A percentile compares a stretch with the other conserved stretches of the same genome.
These are phyloP conservation scores for Lupinus albus DNA, from an alignment of 306 rosid genomes.

Conservation along the genomic window DNA sequence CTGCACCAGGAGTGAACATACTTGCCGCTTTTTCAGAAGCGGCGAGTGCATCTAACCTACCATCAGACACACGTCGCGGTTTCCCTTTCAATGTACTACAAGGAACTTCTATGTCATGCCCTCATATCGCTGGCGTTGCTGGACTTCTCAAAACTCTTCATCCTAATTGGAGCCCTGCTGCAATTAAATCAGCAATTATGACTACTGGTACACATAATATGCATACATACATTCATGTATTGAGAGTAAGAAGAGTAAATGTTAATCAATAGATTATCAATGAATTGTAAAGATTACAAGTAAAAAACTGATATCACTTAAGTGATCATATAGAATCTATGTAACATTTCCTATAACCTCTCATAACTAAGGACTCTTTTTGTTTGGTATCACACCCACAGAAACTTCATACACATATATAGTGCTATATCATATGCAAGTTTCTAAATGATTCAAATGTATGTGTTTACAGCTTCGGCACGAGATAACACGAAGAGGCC, in stretches of 20 bases:
- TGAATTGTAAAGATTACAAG: no score
- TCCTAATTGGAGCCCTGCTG: slow-evolving; percentile 49
- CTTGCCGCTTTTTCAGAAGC: slow-evolving; percentile 56
- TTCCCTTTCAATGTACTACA: slow-evolving; percentile 44
- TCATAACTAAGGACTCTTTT: no score
- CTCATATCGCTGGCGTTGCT: slow-evolving; percentile 43
- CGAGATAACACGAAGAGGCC: slow-evolving; percentile 44
- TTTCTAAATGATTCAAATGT: not conserved
- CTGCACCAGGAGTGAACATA: slow-evolving; percentile 49
- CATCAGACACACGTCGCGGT: slow-evolving; percentile 45
- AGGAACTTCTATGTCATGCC: slow-evolving; percentile 67
- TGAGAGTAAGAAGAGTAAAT: no score
- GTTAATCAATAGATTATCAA: no score
- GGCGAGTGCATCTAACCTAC: slow-evolving; percentile 35
- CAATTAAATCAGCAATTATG: slow-evolving; percentile 62
- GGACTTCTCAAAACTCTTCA: slow-evolving; percentile 49
- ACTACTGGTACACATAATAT: slow-evolving; percentile 49
- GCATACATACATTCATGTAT: no score
- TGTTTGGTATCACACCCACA: no score
- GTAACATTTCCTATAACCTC: not conserved
- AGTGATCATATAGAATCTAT: no score
- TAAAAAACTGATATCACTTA: no score
- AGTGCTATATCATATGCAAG: not conserved
- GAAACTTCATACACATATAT: not conserved
- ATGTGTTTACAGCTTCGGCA: slow-evolving; percentile 50